These are phyloP conservation scores for Phytophthora sp. DNA, from an alignment of 352 stramenopile genomes.

Conservation along the genomic window DNA sequence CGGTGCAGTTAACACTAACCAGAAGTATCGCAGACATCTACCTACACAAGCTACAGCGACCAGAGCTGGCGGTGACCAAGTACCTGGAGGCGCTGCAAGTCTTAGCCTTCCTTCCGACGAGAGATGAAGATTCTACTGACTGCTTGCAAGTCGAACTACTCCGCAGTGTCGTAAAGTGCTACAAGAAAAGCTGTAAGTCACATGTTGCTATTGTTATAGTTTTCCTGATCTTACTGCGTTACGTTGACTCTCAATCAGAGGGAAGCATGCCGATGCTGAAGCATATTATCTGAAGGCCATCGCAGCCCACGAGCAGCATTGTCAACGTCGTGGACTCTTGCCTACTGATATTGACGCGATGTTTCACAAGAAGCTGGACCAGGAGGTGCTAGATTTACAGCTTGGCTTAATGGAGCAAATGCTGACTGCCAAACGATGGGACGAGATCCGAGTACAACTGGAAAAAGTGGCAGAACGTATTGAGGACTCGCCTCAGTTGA, in stretches of 20 bases:
- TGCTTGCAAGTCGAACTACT: background rate
- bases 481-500: background rate
- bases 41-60: background rate
- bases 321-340: background rate
- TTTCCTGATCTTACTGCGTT: too few species aligned
- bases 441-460: background rate
- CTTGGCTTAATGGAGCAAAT: background rate
- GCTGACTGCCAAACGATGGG: background rate
- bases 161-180: background rate
- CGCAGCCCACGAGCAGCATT: background rate
- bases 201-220: too few species aligned
- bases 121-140: background rate
- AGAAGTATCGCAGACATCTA: background rate
- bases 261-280: background rate
- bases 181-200: background rate
- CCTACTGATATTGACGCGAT: background rate
- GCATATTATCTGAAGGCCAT: background rate
- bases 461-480: background rate
- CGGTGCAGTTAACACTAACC: background rate
- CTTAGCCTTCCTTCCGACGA: background rate
- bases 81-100: background rate
- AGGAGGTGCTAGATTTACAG: background rate
- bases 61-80: background rate
- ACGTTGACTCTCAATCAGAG: background rate
- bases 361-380: background rate